Conservation (phyloP, 1,139 yeast genomes). For the Scheffersomyces parashehatae region DNA sequence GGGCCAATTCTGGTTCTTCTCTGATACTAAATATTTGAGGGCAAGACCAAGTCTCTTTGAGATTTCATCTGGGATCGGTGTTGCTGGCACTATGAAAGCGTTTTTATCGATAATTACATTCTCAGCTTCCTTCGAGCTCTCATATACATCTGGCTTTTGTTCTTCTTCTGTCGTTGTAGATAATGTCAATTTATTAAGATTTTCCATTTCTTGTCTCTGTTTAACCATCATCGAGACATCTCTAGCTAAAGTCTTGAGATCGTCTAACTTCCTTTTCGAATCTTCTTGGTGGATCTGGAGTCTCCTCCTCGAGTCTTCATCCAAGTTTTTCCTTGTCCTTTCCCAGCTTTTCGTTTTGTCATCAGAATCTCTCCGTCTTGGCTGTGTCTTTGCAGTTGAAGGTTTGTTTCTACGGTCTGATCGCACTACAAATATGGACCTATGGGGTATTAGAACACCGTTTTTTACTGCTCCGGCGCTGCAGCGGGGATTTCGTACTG, state of each 20-base stretch:
- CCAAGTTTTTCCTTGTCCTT: constrained; percentile 12
- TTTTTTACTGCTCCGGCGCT: too few species aligned
- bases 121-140: neutral
- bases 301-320: constrained; percentile 18
- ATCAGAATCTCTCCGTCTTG: too few species aligned
- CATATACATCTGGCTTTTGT: constrained; percentile 17
- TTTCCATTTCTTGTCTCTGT: constrained; percentile 12
- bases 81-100: constrained; percentile 16
- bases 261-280: constrained; percentile 20
- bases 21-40: constrained; percentile 45
- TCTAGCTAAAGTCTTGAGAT: constrained; percentile 17
- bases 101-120: neutral
- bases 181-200: too few species aligned
- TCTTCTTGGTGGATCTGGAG: constrained; percentile 20
- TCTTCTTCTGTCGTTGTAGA: constrained; percentile 4
- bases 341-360: neutral
- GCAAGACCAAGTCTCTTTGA: constrained; percentile 48
- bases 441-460: too few species aligned
- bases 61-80: constrained; percentile 44
- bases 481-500: too few species aligned
- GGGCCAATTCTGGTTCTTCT: constrained; percentile 55
- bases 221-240: constrained; percentile 24
- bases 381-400: too few species aligned
- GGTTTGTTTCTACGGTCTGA: too few species aligned
- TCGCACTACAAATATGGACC: too few species aligned